Evolutionary conservation across 768 basidiomycete genomes (phyloP), one percentile per base, ranked within the genome.

Genomic region (Auricularia heimuer): DNA sequence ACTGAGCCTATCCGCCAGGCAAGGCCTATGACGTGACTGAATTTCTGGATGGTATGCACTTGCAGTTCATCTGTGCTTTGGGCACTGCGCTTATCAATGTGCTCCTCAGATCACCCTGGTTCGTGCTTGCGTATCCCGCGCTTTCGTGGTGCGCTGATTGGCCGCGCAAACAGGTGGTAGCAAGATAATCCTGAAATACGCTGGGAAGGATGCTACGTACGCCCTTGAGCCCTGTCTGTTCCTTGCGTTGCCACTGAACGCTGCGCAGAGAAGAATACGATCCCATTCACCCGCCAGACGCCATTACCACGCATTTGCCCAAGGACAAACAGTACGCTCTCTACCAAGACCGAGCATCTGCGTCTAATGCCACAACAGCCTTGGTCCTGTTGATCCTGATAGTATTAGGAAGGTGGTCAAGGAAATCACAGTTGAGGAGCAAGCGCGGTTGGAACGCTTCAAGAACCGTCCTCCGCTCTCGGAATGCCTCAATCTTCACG

Each of bases 401-500:
- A 90, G 90, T 0, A 81, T 89, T 8, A 81, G 84, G 65, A 84
- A 82, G 70, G 80, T 84, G 3, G 79, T 84, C 63, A 82, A 86
- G 62, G 79, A 81, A 64, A 77, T 91, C 24, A 87, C 89, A 0
- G 82, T 86, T 33, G 84, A 82, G 65, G 90, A 95, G 72, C 87
- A 84, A 71, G 83, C 80, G 3, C 85, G 90, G 3, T 83, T 85
- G 69, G 79, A 81, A 12, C 82, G 88, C 21, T 71, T 88, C 21
- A 76, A 80, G 16, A 80, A 83, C 29, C 81, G 89, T 62, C 93
- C 94, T 8, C 80, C 85, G 0, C 79, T 97, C 14, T 82, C 82
- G 60, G 89, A 90, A 73, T 86, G 96, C 62, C 78, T 98, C 35
- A 95, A 89, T 70, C 75, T 98, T 71, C 94, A 98, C 74, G 95